Evolutionary conservation across 257 asterid genomes (phyloP).

Genomic region (Solanum raphanifolium): DNA sequence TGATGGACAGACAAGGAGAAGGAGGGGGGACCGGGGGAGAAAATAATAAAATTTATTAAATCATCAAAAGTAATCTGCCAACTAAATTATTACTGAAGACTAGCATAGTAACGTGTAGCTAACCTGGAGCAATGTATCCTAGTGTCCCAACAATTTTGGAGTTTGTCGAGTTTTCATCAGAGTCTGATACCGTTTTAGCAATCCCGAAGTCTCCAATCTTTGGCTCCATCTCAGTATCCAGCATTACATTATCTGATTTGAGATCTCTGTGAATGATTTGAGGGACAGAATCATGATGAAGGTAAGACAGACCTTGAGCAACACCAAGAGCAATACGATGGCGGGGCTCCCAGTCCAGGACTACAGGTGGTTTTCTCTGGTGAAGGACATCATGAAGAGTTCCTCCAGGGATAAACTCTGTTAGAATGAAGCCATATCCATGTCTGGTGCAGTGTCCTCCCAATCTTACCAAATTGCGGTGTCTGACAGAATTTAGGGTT

Average conservation of each 20-base stretch:
- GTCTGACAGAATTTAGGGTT: constrained; percentile 25
- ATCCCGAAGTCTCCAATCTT: constrained; percentile 44
- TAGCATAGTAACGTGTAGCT: background rate
- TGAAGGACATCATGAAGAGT: constrained; percentile 37
- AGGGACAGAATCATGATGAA: constrained; percentile 49
- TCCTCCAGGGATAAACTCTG: constrained; percentile 36
- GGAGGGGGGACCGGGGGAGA: background rate
- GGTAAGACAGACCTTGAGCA: constrained; percentile 41
- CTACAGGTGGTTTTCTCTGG: constrained; percentile 12
- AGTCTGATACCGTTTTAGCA: constrained; percentile 27
- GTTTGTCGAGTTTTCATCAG: constrained; percentile 20
- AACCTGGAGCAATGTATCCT: constrained; percentile 51
- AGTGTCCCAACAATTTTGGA: constrained; percentile 34
- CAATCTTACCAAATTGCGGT: constrained; percentile 40
- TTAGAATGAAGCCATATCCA: constrained; percentile 35
- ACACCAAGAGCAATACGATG: constrained; percentile 37
- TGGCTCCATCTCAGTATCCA: constrained; percentile 38
- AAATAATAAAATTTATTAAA: background rate
- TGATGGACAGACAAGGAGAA: background rate
- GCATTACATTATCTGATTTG: constrained; percentile 34
- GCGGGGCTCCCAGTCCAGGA: constrained; percentile 33
- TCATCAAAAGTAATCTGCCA: background rate
- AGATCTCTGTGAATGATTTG: constrained; percentile 44
- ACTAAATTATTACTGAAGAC: background rate
- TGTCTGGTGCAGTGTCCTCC: constrained; percentile 34